Conservation (phyloP, 805 yeast genomes). For the Metschnikowia proteae region DNA sequence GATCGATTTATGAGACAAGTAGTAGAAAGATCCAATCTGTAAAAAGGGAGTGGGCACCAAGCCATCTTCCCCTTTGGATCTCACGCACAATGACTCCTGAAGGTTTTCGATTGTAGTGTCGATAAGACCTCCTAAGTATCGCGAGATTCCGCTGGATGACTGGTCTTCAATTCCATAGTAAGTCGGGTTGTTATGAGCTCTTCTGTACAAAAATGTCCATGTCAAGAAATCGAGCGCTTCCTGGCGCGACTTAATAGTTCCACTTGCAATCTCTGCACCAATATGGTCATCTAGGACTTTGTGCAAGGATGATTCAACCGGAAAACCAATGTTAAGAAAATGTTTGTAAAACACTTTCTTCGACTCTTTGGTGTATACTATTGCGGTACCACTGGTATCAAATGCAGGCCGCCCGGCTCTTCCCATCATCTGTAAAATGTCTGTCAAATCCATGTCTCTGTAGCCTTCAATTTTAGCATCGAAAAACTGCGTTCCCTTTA, state of each 20-base stretch:
- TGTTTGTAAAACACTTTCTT: slow-evolving; percentile 75
- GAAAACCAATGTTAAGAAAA: slow-evolving; percentile 74
- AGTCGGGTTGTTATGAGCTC: slow-evolving; percentile 75
- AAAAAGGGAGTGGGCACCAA: slow-evolving; percentile 74
- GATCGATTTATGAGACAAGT: slow-evolving; percentile 86
- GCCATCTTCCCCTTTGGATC: slow-evolving; percentile 43
- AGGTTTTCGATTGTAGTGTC: slow-evolving; percentile 67
- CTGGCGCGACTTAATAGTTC: slow-evolving; percentile 59
- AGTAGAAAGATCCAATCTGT: slow-evolving; percentile 85
- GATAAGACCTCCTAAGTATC: slow-evolving; percentile 59
- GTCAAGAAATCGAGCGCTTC: slow-evolving; percentile 72
- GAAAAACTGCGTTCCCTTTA: slow-evolving; percentile 72
- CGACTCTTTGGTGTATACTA: slow-evolving; percentile 71
- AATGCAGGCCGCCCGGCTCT: slow-evolving; percentile 81
- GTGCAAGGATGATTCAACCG: slow-evolving; percentile 77
- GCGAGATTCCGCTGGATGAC: slow-evolving; percentile 51
- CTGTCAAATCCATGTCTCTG: slow-evolving; percentile 78
- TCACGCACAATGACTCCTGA: slow-evolving; percentile 68
- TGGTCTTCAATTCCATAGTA: slow-evolving; percentile 70
- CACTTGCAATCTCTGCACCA: slow-evolving; percentile 76
- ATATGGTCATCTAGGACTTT: slow-evolving; percentile 73
- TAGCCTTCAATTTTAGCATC: slow-evolving; percentile 38
- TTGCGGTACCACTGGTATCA: slow-evolving; percentile 67
- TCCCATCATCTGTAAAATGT: slow-evolving; percentile 81
- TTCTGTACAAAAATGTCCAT: slow-evolving; percentile 70